Percentiles rank a stretch among this genome's conserved stretches.
Conservation (phyloP, 495 filamentous ascomycete species). For the Hyphodiscus hymeniophilus region DNA sequence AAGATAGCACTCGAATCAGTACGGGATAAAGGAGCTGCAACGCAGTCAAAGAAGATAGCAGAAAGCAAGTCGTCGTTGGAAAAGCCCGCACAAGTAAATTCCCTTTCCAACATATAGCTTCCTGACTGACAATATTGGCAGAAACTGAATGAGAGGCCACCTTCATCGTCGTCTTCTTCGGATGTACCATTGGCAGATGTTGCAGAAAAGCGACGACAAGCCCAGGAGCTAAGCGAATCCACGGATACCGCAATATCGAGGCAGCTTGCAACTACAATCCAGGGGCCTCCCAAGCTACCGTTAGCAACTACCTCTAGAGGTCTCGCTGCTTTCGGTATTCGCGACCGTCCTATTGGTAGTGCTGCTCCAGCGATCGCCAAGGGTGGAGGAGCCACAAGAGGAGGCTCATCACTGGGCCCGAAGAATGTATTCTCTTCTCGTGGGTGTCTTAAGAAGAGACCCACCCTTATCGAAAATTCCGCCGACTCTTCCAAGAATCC, state of each 20-base stretch:
- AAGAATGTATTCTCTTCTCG: conserved; percentile 16
- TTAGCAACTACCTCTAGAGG: too few species aligned
- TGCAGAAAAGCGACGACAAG: not conserved
- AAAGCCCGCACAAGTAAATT: not conserved
- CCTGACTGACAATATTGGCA: not conserved
- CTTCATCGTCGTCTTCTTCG: not conserved
- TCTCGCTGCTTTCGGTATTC: not conserved
- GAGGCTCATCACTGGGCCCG: conserved; percentile 1
- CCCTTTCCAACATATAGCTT: not conserved
- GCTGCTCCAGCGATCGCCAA: not conserved
- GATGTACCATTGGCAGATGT: conserved; percentile 1
- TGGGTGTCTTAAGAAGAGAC: conserved; percentile 4
- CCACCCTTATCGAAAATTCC: conserved; percentile 8
- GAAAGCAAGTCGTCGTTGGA: not conserved
- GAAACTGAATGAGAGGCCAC: not conserved
- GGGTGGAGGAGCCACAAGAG: conserved; percentile 14
- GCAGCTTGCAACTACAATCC: not conserved
- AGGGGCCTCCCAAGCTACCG: not conserved
- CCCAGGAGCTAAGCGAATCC: not conserved
- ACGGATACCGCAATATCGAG: not conserved
- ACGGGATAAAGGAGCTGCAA: not conserved
- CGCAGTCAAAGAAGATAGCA: not conserved
- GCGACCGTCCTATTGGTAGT: not conserved
- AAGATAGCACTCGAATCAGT: not conserved
- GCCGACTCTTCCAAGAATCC: conserved; percentile 4